Evolutionary conservation across 345 rosid genomes (phyloP).

Genomic region (Isatis tinctoria): DNA sequence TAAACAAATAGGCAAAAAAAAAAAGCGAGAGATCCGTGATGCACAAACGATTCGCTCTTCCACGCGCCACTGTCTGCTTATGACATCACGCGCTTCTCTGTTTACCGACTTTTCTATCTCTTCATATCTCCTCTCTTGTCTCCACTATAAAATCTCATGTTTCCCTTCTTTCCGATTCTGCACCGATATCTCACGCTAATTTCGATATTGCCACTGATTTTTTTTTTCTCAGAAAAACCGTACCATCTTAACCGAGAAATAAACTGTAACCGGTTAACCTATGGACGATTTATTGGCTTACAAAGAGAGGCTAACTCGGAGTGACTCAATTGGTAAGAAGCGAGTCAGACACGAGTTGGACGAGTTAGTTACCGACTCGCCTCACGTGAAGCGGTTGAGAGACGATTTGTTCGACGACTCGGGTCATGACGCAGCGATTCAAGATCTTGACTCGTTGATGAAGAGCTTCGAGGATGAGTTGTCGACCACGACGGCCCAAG

Average conservation of each 20-base stretch:
- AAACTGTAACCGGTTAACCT: neutral
- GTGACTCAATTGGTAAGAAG: conserved; percentile 33
- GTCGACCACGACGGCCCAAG: conserved; percentile 8
- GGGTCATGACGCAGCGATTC: conserved; percentile 40
- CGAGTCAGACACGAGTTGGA: conserved; percentile 43
- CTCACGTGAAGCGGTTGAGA: conserved; percentile 49
- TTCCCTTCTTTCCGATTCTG: conserved; percentile 26
- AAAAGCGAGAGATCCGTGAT: conserved; percentile 46
- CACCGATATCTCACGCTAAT: conserved; percentile 9
- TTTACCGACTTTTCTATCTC: conserved; percentile 20
- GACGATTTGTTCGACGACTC: conserved; percentile 70
- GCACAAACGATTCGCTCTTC: conserved; percentile 27
- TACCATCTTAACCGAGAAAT: neutral
- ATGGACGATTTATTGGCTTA: conserved; percentile 39
- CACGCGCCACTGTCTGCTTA: conserved; percentile 44
- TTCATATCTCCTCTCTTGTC: conserved; percentile 30
- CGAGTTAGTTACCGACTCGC: conserved; percentile 34
- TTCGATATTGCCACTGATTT: conserved; percentile 7
- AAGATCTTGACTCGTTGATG: conserved; percentile 66
- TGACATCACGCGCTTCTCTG: conserved; percentile 21
- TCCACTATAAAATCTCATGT: conserved; percentile 45
- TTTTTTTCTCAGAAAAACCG: neutral
- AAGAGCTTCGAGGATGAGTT: conserved; percentile 48
- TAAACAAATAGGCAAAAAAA: neutral
- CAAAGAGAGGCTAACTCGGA: neutral